These are phyloP conservation scores for Aspergillus avenaceus DNA, from an alignment of 495 filamentous ascomycete species.

Conservation along the genomic window DNA sequence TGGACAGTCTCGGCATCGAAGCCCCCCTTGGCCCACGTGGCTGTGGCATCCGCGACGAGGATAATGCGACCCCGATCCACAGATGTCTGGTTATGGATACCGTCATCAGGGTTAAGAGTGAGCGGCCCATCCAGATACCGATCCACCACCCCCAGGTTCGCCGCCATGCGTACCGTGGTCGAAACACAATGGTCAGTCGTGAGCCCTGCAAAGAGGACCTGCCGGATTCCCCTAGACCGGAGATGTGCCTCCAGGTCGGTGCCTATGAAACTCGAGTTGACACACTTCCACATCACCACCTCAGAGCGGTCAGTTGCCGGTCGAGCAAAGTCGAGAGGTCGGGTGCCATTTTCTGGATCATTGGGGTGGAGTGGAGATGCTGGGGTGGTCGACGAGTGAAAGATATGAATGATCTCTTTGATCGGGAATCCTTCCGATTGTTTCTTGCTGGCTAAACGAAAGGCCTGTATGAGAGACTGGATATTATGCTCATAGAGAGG, in stretches of 20 bases:
- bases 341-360: conserved; percentile 23
- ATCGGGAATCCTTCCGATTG: neutral
- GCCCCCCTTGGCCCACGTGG: conserved; percentile 39
- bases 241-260: conserved; percentile 39
- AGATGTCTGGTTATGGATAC: conserved; percentile 1
- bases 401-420: conserved; percentile 43
- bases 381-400: conserved; percentile 37
- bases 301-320: conserved; percentile 40
- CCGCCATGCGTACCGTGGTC: conserved; percentile 47
- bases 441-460: conserved; percentile 24
- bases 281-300: conserved; percentile 40
- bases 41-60: conserved; percentile 45
- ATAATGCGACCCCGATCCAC: conserved; percentile 39
- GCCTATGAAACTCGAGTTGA: conserved; percentile 48
- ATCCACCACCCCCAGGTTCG: conserved; percentile 43
- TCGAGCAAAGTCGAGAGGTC: conserved; percentile 33
- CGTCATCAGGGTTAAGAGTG: conserved; percentile 7
- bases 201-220: conserved; percentile 40
- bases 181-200: conserved; percentile 51
- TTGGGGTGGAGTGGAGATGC: conserved; percentile 29
- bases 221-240: conserved; percentile 27
- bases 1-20: conserved; percentile 47
- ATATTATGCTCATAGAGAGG: conserved; percentile 43
- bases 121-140: conserved; percentile 21
- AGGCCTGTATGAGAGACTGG: conserved; percentile 34